Evolutionary conservation across 106 monocot genomes (phyloP).

Genomic region (Phalaenopsis aphrodite): DNA sequence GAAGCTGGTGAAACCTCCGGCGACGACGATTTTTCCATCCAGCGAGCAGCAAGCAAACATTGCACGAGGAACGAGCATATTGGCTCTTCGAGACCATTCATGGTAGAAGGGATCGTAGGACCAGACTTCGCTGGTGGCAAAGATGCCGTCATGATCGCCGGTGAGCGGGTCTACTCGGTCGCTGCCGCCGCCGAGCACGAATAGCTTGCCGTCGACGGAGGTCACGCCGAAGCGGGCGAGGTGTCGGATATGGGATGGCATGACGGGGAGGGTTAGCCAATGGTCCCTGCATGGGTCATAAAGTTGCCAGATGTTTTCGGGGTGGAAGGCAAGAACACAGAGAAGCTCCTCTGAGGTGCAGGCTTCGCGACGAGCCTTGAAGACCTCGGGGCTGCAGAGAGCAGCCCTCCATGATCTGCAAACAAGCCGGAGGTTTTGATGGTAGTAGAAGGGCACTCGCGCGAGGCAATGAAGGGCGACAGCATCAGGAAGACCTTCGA

Average conservation of each 20-base stretch:
- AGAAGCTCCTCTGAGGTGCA: conserved; percentile 63
- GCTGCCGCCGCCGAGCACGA: conserved; percentile 89
- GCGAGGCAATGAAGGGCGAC: conserved; percentile 76
- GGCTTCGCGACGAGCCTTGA: conserved; percentile 43
- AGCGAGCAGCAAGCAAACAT: conserved; percentile 90
- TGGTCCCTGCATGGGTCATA: conserved; percentile 70
- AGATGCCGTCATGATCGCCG: conserved; percentile 83
- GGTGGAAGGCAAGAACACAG: conserved; percentile 86
- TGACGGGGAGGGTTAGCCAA: conserved; percentile 79
- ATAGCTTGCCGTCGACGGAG: conserved; percentile 75
- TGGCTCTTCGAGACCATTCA: conserved; percentile 44
- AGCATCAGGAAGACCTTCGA: conserved; percentile 87
- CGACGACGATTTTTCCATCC: conserved; percentile 76
- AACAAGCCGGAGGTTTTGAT: conserved; percentile 51
- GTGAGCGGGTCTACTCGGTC: conserved; percentile 78
- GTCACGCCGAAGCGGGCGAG: conserved; percentile 83
- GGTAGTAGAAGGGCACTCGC: conserved; percentile 71
- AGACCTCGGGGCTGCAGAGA: conserved; percentile 46
- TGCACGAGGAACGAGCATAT: conserved; percentile 76
- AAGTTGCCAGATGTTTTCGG: conserved; percentile 87
- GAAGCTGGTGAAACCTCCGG: conserved; percentile 89
- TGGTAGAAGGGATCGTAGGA: conserved; percentile 56
- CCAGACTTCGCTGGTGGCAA: conserved; percentile 94
- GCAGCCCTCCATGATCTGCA: conserved; percentile 61
- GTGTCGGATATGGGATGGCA: conserved; percentile 81